Percentiles rank a stretch among this genome's conserved stretches.
Conservation (phyloP, 371 early-diverging fungal genomes). For the Mucor indicus region DNA sequence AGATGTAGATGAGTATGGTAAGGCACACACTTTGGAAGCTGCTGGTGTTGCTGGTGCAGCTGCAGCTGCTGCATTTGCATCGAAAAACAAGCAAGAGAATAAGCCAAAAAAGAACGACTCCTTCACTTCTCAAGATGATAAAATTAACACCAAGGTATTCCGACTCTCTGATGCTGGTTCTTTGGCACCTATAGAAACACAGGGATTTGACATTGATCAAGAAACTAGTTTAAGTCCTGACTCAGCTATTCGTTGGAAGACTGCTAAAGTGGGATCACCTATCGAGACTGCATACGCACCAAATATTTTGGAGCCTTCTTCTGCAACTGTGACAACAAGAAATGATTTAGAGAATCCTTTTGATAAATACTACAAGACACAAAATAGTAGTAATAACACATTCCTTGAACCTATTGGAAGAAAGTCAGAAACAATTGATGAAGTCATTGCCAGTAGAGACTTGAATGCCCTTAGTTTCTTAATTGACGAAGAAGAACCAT, state of each 20-base stretch:
- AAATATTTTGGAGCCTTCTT: slow-evolving; percentile 12
- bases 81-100: too few species aligned
- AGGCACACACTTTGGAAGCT: too few species aligned
- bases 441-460: slow-evolving; percentile 9
- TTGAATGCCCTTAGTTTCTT: slow-evolving; percentile 8
- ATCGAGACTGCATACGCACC: slow-evolving; percentile 27
- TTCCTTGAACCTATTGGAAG: background rate
- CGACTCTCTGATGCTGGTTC: too few species aligned
- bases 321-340: slow-evolving; percentile 17
- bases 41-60: too few species aligned
- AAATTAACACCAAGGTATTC: too few species aligned
- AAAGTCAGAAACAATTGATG: slow-evolving; percentile 11
- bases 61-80: too few species aligned
- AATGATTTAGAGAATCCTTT: too few species aligned
- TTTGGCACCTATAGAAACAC: slow-evolving; percentile 9
- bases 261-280: slow-evolving; percentile 27
- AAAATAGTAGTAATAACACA: background rate
- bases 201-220: background rate
- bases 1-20: too few species aligned
- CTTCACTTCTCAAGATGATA: too few species aligned
- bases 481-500: slow-evolving; percentile 3
- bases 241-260: slow-evolving; percentile 29
- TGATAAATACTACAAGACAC: too few species aligned
- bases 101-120: too few species aligned
- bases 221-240: slow-evolving; percentile 7